Evolutionary conservation across 1,139 yeast genomes (phyloP).

Genomic region (Pichia sp.): DNA sequence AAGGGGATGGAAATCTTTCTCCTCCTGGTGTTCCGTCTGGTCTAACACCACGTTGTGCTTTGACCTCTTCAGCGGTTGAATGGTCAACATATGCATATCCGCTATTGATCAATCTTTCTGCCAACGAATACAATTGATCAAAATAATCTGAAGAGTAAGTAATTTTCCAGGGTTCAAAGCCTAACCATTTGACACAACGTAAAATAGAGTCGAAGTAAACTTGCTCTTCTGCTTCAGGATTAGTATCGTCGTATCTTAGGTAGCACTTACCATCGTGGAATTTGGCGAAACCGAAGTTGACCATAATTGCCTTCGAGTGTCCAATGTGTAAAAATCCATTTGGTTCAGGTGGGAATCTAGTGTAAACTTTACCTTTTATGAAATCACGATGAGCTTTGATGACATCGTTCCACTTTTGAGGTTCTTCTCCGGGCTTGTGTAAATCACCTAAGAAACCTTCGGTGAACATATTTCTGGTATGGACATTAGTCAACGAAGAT

Average conservation of each 20-base stretch:
- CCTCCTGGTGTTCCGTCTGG: constrained; percentile 94
- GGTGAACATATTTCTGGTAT: constrained; percentile 75
- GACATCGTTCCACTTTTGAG: constrained; percentile 81
- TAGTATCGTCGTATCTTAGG: constrained; percentile 93
- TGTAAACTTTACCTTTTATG: constrained; percentile 78
- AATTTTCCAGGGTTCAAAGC: constrained; percentile 86
- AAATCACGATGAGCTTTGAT: constrained; percentile 73
- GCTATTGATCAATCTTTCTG: constrained; percentile 66
- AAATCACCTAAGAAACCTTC: constrained; percentile 95
- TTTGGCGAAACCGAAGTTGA: constrained; percentile 91
- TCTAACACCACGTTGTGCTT: constrained; percentile 81
- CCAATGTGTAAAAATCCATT: constrained; percentile 97
- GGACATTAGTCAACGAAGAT: constrained; percentile 25
- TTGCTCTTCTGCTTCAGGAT: constrained; percentile 98
- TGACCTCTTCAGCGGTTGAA: constrained; percentile 89
- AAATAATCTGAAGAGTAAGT: constrained; percentile 97
- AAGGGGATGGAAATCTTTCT: constrained; percentile 75
- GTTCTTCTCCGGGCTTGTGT: constrained; percentile 93
- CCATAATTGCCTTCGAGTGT: constrained; percentile 96
- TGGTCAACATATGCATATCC: constrained; percentile 89
- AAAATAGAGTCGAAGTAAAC: constrained; percentile 78
- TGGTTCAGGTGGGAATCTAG: constrained; percentile 98
- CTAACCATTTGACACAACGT: constrained; percentile 87
- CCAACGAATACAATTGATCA: constrained; percentile 79
- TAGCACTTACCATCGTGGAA: constrained; percentile 81